Percentiles rank a stretch among this genome's conserved stretches.
Conservation (phyloP, 2,329 filamentous ascomycete species). For the Ustilaginoidea virens region DNA sequence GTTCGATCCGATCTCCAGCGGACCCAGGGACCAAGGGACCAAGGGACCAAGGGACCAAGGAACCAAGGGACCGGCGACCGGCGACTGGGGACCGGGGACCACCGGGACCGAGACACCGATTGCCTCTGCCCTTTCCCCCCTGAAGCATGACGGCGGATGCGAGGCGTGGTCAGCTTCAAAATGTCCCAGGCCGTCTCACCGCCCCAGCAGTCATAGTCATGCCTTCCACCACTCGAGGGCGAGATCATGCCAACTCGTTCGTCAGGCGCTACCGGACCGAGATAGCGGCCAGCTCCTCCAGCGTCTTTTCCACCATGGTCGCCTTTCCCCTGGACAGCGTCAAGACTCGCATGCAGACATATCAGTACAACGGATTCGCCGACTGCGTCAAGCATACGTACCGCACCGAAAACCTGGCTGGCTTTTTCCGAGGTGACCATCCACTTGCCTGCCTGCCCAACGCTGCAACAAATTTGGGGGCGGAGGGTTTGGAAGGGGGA, state of each 20-base stretch:
- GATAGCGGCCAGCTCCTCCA: slow-evolving; percentile 62
- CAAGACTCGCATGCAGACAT: slow-evolving; percentile 82
- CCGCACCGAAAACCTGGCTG: slow-evolving; percentile 51
- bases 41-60: too few species aligned
- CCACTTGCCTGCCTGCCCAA: neutral
- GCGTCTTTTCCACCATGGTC: slow-evolving; percentile 60
- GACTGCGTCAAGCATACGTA: slow-evolving; percentile 68
- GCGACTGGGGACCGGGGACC: slow-evolving; percentile 3
- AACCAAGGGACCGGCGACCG: neutral
- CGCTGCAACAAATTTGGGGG: neutral
- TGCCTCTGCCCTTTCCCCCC: slow-evolving; percentile 5
- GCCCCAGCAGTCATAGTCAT: slow-evolving; percentile 16
- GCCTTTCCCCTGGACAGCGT: slow-evolving; percentile 83
- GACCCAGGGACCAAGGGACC: too few species aligned
- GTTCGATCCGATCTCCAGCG: neutral
- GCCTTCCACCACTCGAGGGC: slow-evolving; percentile 11
- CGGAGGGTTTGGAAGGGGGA: too few species aligned
- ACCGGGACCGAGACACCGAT: slow-evolving; percentile 2
- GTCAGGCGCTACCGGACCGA: slow-evolving; percentile 68
- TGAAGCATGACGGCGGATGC: slow-evolving; percentile 22
- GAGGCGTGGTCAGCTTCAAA: slow-evolving; percentile 18
- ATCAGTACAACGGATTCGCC: slow-evolving; percentile 58
- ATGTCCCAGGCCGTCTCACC: slow-evolving; percentile 19
- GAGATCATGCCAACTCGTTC: slow-evolving; percentile 25
- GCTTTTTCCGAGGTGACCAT: slow-evolving; percentile 63